Evolutionary conservation across 2,329 filamentous ascomycete genomes (phyloP).

Genomic region (Fusarium newnesense): DNA sequence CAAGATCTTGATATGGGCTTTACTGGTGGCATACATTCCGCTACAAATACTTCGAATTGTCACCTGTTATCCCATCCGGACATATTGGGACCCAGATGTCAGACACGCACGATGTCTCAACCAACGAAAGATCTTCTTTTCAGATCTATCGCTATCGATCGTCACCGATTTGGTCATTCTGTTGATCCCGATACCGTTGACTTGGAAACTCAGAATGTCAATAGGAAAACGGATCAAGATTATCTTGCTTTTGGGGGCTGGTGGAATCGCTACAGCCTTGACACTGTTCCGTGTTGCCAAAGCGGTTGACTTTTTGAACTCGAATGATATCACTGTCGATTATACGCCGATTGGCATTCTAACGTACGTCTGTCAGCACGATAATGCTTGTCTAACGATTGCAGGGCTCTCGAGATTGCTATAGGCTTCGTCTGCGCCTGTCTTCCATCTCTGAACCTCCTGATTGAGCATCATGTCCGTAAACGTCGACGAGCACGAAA

Average conservation of each 20-base stretch:
- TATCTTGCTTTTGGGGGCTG: constrained; percentile 30
- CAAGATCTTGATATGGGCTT: constrained; percentile 29
- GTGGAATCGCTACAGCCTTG: constrained; percentile 35
- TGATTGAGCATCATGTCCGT: constrained; percentile 28
- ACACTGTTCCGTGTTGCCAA: constrained; percentile 25
- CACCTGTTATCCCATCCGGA: constrained; percentile 53
- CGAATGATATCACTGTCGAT: constrained; percentile 34
- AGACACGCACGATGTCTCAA: constrained; percentile 48
- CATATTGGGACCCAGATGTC: constrained; percentile 51
- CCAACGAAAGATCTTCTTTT: constrained; percentile 44
- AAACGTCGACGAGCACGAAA: constrained; percentile 10
- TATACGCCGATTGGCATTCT: constrained; percentile 29
- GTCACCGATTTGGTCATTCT: constrained; percentile 36
- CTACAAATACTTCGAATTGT: constrained; percentile 52
- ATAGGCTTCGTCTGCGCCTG: constrained; percentile 41
- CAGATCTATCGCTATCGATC: constrained; percentile 24
- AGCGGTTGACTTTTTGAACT: constrained; percentile 25
- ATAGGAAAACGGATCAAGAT: constrained; percentile 38
- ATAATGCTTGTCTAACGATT: background rate
- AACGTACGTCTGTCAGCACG: constrained; percentile 3
- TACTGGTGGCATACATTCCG: constrained; percentile 29
- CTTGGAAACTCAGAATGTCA: constrained; percentile 28
- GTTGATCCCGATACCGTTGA: constrained; percentile 30
- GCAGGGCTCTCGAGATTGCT: constrained; percentile 27
- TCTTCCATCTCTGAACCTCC: constrained; percentile 32